phyloP scores from a whole-genome alignment of 257 asterid genomes.

The Gynochthodes officinalis region DNA sequence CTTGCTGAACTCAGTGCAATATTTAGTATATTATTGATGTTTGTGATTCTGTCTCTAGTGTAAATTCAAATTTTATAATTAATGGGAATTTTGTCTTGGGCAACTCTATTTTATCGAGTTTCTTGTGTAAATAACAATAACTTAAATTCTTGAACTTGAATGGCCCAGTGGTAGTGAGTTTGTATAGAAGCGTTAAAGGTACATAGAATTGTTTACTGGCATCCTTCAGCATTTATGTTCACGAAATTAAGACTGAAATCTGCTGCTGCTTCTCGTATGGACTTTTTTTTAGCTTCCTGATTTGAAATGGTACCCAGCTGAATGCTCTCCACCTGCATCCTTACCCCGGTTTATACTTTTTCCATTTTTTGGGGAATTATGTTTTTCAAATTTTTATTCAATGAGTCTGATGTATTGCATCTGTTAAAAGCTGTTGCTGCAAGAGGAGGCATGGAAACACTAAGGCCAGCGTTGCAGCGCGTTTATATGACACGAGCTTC shows the following conservation, averaged over 20 bases:
- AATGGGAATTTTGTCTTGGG: not conserved
- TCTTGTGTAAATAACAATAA: not conserved
- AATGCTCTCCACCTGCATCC: not conserved
- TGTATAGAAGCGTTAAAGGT: not conserved
- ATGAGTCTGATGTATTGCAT: not conserved
- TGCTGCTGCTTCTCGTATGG: not conserved
- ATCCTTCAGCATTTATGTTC: not conserved
- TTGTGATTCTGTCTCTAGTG: not conserved
- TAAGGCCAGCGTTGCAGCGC: constrained; percentile 81
- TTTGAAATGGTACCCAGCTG: not conserved
- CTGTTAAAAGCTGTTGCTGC: constrained; percentile 70
- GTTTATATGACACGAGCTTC: constrained; percentile 94
- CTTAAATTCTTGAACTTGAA: not conserved
- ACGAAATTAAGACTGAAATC: not conserved
- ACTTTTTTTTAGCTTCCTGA: not conserved
- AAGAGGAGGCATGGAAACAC: constrained; percentile 86
- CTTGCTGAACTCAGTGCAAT: not conserved
- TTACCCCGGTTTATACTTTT: not conserved
- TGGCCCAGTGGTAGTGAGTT: too few species aligned
- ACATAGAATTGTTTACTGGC: not conserved
- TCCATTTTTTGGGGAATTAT: not conserved
- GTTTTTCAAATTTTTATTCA: constrained; percentile 5
- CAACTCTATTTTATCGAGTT: not conserved
- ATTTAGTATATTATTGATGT: not conserved
- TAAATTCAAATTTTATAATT: not conserved